Conservation (phyloP, 176 grass and related monocot genomes). For the Ananas comosus region DNA sequence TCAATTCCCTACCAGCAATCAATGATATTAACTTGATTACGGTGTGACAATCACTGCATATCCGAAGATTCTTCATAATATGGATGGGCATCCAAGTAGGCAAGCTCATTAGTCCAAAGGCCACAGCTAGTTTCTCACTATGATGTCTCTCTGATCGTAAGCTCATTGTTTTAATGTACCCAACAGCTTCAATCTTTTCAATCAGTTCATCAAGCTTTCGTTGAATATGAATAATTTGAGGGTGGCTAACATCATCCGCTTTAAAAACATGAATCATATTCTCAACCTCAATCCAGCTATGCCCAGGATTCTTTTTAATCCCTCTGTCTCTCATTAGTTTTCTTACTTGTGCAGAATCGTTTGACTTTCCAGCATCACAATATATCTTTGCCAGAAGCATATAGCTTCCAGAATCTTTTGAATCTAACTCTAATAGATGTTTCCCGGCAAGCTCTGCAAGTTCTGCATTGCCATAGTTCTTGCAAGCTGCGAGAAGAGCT, state of each 20-base stretch:
- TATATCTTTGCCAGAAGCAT: conserved; percentile 88
- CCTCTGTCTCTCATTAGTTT: conserved; percentile 84
- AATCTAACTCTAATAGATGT: conserved; percentile 70
- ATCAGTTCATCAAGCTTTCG: conserved; percentile 56
- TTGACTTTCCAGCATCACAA: conserved; percentile 62
- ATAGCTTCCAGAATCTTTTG: conserved; percentile 82
- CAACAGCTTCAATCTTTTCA: conserved; percentile 41
- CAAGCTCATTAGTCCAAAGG: conserved; percentile 67
- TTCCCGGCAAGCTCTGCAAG: conserved; percentile 63
- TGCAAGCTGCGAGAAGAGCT: conserved; percentile 72
- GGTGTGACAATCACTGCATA: conserved; percentile 74
- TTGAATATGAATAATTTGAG: conserved; percentile 48
- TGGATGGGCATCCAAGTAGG: conserved; percentile 62
- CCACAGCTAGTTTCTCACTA: conserved; percentile 85
- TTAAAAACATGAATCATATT: conserved; percentile 81
- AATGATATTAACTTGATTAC: conserved; percentile 77
- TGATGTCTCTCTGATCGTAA: conserved; percentile 43
- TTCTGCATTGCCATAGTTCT: conserved; percentile 54
- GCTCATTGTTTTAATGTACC: conserved; percentile 42
- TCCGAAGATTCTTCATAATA: conserved; percentile 87
- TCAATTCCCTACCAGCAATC: conserved; percentile 43
- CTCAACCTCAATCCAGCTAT: conserved; percentile 83
- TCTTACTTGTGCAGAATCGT: conserved; percentile 66
- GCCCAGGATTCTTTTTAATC: conserved; percentile 79
- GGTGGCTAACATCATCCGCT: conserved; percentile 69